phyloP scores from a whole-genome alignment of 2,329 filamentous ascomycete genomes.

The Dendryphion nanum region DNA sequence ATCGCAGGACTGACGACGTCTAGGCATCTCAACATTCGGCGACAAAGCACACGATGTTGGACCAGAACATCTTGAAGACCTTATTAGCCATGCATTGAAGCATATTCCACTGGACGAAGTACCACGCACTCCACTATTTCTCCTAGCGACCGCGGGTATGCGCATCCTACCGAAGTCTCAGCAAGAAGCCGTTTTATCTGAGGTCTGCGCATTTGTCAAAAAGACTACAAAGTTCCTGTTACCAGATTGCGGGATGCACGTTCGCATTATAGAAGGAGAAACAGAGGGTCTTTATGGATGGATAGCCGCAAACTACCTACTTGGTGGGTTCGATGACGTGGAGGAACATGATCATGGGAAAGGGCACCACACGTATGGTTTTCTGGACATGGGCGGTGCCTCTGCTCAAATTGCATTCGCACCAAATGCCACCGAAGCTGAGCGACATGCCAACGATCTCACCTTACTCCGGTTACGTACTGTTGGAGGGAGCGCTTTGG shows the following conservation, averaged over 20 bases:
- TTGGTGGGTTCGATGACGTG: slow-evolving; percentile 84
- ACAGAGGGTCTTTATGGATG: slow-evolving; percentile 96
- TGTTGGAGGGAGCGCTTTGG: slow-evolving; percentile 71
- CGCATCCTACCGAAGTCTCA: slow-evolving; percentile 75
- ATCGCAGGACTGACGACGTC: too few species aligned
- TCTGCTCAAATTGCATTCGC: slow-evolving; percentile 98
- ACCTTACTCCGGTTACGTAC: slow-evolving; percentile 83
- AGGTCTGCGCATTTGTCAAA: slow-evolving; percentile 80
- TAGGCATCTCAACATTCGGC: slow-evolving; percentile 82
- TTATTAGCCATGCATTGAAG: slow-evolving; percentile 78
- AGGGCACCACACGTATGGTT: slow-evolving; percentile 90
- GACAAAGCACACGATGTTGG: slow-evolving; percentile 74
- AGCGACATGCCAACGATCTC: slow-evolving; percentile 85
- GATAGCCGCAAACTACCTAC: slow-evolving; percentile 93
- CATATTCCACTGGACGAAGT: slow-evolving; percentile 75
- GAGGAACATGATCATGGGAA: slow-evolving; percentile 77
- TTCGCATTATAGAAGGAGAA: slow-evolving; percentile 93
- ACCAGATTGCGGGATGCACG: slow-evolving; percentile 84
- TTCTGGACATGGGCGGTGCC: slow-evolving; percentile 96
- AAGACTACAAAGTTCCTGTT: slow-evolving; percentile 76
- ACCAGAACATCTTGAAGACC: slow-evolving; percentile 72
- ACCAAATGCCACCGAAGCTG: slow-evolving; percentile 85
- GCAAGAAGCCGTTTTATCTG: slow-evolving; percentile 68
- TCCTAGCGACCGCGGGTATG: slow-evolving; percentile 96
- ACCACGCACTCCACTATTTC: slow-evolving; percentile 83